Evolutionary conservation across 441 rosid genomes (phyloP), one percentile per base, ranked within the genome.

Genomic region (Euphorbia corollata): DNA sequence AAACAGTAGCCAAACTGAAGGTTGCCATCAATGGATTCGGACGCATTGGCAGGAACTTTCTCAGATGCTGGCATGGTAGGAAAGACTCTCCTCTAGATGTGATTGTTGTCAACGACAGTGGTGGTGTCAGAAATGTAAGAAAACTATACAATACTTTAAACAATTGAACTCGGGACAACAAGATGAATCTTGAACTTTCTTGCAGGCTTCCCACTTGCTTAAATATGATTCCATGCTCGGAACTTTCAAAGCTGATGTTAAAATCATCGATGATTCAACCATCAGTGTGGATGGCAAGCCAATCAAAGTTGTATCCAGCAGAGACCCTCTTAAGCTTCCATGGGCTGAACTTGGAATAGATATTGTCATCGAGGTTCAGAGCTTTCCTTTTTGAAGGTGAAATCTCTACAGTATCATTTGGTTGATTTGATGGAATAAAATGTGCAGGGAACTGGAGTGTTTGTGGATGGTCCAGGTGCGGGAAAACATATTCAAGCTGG

Each of bases 1-100:
- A 86, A 72, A 81, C 91, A 13, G 86, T 85, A 60, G 95, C 97
- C 45, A 90, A 90, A 76, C 72, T 93, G 83, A 93, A 88, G 85
- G 98, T 93, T 57, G 98, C 98, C 4, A 88, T 93, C 78, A 93
- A 93, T 67, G 97, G 98, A 69, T 93, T 90, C 55, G 98, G 98
- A 74, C 79, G 96, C 67, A 90, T 90, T 79, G 98, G 98, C 65
- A 81, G 98, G 83, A 93, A 93, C 86, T 90, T 93, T 77, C 90
- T 93, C 12, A 81, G 98, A 68, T 93, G 98, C 80, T 93, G 98
- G 97, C 98, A 90, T 13, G 98, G 94, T 15, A 83, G 98, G 77
- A 84, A 90, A 61, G 79, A 87, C 85, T 93, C 97, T 0, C 98
- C 98, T 39, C 90, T 93, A 1, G 98, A 93, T 10, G 94, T 93